phyloP scores from a whole-genome alignment of 371 early-diverging fungal species.

The Lichtheimia hyalospora region DNA sequence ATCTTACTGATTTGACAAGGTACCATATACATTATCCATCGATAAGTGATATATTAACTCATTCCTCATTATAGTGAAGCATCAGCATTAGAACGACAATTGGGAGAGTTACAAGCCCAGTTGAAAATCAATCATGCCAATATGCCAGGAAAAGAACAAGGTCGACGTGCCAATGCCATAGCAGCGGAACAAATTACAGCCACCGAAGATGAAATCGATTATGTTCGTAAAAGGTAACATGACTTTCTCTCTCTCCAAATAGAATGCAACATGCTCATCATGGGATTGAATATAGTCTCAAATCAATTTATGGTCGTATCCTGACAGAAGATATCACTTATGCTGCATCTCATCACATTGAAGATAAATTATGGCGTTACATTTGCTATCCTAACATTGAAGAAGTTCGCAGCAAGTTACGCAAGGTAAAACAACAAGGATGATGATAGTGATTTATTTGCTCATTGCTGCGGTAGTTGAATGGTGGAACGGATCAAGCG shows the following conservation, averaged over 20 bases:
- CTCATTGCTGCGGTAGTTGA: neutral
- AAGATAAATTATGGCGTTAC: conserved; percentile 50
- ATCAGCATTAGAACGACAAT: conserved; percentile 48
- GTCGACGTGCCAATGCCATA: conserved; percentile 29
- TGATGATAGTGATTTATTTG: neutral
- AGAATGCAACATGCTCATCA: too few relatives aligned
- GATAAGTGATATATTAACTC: too few relatives aligned
- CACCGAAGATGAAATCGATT: conserved; percentile 48
- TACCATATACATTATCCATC: conserved; percentile 1
- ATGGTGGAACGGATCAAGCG: conserved; percentile 2
- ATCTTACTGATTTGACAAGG: conserved; percentile 30
- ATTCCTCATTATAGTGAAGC: conserved; percentile 32
- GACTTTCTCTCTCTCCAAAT: neutral
- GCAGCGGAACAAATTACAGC: conserved; percentile 40
- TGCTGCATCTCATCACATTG: conserved; percentile 36
- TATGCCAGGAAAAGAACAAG: conserved; percentile 38
- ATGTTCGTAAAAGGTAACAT: conserved; percentile 44
- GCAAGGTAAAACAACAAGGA: conserved; percentile 24
- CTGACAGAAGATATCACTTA: conserved; percentile 29
- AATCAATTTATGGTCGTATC: conserved; percentile 34
- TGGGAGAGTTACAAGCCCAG: conserved; percentile 42
- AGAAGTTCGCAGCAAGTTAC: conserved; percentile 33
- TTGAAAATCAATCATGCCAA: conserved; percentile 37
- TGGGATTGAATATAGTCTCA: conserved; percentile 19
- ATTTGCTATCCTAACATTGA: conserved; percentile 49